These are phyloP conservation scores for Fusarium musae DNA, from an alignment of 2,329 filamentous ascomycete species.

Conservation along the genomic window DNA sequence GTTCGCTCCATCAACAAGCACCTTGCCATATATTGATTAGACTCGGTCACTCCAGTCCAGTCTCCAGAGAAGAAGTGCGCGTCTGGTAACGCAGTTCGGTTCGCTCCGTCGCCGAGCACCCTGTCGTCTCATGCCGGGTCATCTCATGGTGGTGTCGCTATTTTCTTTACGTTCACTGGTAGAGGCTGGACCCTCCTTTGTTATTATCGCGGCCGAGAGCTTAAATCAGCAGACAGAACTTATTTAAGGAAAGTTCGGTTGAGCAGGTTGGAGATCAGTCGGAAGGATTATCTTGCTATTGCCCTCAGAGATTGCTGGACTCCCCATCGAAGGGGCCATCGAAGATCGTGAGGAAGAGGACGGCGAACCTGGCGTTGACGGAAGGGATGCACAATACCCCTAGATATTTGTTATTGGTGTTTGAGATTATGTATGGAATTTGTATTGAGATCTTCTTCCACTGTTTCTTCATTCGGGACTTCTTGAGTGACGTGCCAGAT, in stretches of 20 bases:
- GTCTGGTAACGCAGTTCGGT: neutral
- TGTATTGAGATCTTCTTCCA: neutral
- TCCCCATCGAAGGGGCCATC: neutral
- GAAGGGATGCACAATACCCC: neutral
- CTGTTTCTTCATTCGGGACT: neutral
- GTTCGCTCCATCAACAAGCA: no score
- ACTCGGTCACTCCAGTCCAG: no score
- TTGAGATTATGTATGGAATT: neutral
- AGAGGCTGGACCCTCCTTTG: neutral
- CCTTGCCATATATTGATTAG: no score
- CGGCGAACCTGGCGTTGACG: neutral
- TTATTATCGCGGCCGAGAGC: neutral
- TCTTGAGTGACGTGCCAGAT: neutral
- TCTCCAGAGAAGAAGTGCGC: no score
- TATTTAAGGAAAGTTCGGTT: neutral
- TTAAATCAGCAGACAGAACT: no score
- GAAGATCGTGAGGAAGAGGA: neutral
- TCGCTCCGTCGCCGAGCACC: neutral
- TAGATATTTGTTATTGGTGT: neutral
- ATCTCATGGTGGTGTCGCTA: neutral
- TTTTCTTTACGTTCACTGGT: neutral
- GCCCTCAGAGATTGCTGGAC: neutral
- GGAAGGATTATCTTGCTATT: neutral
- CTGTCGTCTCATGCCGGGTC: neutral
- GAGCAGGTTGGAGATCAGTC: neutral